phyloP scores from a whole-genome alignment of 139 green algal genomes.

The Chlamydomonas sp. region DNA sequence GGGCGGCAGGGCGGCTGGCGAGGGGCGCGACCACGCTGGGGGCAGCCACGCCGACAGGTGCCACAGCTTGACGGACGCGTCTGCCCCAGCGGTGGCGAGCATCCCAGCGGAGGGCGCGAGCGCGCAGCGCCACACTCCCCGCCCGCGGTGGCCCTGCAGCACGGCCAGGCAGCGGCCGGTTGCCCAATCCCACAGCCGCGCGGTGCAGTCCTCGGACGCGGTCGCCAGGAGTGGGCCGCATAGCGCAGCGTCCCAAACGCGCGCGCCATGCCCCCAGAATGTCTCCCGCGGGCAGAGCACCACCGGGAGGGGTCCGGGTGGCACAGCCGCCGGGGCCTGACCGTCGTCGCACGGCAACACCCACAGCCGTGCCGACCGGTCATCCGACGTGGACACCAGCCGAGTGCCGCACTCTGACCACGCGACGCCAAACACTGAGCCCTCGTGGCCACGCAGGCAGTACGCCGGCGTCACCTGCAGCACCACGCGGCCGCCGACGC shows the following conservation, averaged over 20 bases:
- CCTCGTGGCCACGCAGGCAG: conserved; percentile 17
- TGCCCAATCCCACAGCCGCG: conserved; percentile 15
- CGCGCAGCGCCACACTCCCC: conserved; percentile 18
- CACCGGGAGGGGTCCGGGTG: not conserved
- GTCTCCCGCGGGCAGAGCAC: not conserved
- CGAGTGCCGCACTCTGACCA: not conserved
- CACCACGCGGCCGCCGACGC: not conserved
- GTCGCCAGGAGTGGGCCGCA: conserved; percentile 14
- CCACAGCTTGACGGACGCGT: conserved; percentile 16
- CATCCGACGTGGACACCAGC: conserved; percentile 18
- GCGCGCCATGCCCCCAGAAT: conserved; percentile 20
- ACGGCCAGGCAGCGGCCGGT: conserved; percentile 9
- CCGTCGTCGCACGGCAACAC: not conserved
- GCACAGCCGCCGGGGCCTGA: not conserved
- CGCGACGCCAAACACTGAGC: conserved; percentile 16
- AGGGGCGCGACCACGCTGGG: not conserved
- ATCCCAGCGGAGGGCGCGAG: not conserved
- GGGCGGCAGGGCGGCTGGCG: no score
- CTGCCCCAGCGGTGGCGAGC: conserved; percentile 20
- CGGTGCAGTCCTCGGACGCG: conserved; percentile 24
- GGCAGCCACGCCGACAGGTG: conserved; percentile 7
- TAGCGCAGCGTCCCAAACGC: conserved; percentile 22
- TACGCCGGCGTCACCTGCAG: not conserved
- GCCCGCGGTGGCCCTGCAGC: conserved; percentile 22
- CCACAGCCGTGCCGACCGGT: conserved; percentile 22